Conservation (phyloP, 2,329 filamentous ascomycete genomes). For the Penicillium paneum region DNA sequence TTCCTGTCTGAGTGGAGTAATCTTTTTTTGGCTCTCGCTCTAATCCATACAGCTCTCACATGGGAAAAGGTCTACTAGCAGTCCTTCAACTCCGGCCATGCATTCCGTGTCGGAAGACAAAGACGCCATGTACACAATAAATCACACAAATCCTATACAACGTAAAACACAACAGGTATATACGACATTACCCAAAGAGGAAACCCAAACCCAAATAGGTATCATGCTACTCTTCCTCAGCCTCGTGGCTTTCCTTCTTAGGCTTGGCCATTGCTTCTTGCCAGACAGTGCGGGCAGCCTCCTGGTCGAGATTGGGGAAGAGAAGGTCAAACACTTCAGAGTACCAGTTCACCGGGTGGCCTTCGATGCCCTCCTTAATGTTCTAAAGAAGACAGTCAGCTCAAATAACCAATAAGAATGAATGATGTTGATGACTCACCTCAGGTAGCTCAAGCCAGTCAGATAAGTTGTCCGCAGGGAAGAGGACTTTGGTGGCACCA, state of each 20-base stretch:
- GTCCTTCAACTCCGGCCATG: slow-evolving; percentile 33
- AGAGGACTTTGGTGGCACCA: slow-evolving; percentile 88
- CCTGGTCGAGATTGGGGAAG: slow-evolving; percentile 75
- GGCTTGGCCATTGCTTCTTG: slow-evolving; percentile 60
- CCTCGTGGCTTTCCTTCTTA: slow-evolving; percentile 41
- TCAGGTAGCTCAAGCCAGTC: slow-evolving; percentile 97
- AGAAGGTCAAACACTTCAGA: slow-evolving; percentile 86
- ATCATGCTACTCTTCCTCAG: slow-evolving; percentile 27
- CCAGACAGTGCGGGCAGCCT: slow-evolving; percentile 70
- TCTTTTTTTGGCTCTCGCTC: slow-evolving; percentile 8
- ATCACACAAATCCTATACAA: slow-evolving; percentile 18
- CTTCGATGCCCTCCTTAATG: slow-evolving; percentile 94
- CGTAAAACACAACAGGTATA: slow-evolving; percentile 14
- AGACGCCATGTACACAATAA: slow-evolving; percentile 33
- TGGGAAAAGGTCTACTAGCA: slow-evolving; percentile 11
- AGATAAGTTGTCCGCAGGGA: slow-evolving; percentile 90
- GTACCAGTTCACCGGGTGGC: slow-evolving; percentile 90
- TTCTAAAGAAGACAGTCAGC: slow-evolving; percentile 59
- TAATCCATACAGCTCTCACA: slow-evolving; percentile 2
- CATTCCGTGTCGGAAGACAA: slow-evolving; percentile 27
- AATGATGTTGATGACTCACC: slow-evolving; percentile 57
- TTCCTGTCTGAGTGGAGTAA: slow-evolving; percentile 11
- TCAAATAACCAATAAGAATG: slow-evolving; percentile 7
- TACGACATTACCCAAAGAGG: slow-evolving; percentile 9
- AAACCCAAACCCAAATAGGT: slow-evolving; percentile 8